Conservation (phyloP, 2,329 filamentous ascomycete species). For the Parafenestella ontariensis region DNA sequence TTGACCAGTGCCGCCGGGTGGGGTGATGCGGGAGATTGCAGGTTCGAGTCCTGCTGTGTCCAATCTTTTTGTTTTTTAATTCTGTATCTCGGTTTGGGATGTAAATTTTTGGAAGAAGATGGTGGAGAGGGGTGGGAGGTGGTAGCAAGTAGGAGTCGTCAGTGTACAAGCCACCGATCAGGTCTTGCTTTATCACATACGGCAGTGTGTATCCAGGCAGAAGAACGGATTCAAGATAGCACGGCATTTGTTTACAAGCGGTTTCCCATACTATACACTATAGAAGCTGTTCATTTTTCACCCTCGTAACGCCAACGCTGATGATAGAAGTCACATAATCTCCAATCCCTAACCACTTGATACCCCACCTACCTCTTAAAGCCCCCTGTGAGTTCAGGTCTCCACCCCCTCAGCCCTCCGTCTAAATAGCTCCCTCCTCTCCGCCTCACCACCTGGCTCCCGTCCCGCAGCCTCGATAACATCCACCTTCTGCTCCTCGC, state of each 20-base stretch:
- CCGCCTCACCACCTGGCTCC: conserved; percentile 59
- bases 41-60: neutral
- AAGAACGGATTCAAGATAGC: too few relatives aligned
- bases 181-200: too few relatives aligned
- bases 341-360: too few relatives aligned
- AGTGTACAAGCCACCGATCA: too few relatives aligned
- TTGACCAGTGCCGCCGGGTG: neutral
- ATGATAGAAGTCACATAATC: conserved; percentile 3
- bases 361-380: neutral
- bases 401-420: conserved; percentile 53
- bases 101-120: neutral
- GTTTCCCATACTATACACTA: too few relatives aligned
- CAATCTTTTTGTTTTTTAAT: neutral
- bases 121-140: neutral
- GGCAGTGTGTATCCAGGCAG: too few relatives aligned
- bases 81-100: neutral
- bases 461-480: conserved; percentile 60
- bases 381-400: conserved; percentile 1
- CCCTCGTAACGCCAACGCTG: conserved; percentile 65
- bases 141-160: too few relatives aligned
- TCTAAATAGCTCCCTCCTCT: conserved; percentile 54
- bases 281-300: neutral
- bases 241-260: too few relatives aligned
- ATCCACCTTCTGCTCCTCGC: conserved; percentile 58
- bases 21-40: neutral